Evolutionary conservation across 2,329 filamentous ascomycete genomes (phyloP).

Genomic region (Aureobasidium pullulans): DNA sequence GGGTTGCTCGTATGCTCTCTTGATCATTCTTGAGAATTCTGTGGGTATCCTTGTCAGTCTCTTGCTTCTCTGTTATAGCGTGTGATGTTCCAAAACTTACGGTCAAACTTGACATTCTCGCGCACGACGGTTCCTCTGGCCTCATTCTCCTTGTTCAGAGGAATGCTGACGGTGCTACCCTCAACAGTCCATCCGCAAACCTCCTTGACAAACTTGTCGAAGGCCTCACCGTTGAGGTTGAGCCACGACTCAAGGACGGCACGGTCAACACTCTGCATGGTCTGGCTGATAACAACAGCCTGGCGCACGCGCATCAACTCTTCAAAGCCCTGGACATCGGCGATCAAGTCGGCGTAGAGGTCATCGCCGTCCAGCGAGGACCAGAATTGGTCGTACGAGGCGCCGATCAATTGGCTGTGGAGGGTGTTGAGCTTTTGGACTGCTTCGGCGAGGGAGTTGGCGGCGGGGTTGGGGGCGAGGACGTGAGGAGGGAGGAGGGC

Average conservation of each 20-base stretch:
- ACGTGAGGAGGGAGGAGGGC: constrained; percentile 86
- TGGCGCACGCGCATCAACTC: constrained; percentile 87
- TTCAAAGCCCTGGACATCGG: constrained; percentile 92
- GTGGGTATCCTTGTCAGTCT: background rate
- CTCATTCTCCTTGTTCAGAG: constrained; percentile 94
- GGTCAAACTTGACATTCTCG: constrained; percentile 89
- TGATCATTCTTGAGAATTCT: constrained; percentile 69
- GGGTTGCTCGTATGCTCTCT: constrained; percentile 78
- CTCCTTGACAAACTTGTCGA: constrained; percentile 43
- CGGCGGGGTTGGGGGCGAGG: constrained; percentile 53
- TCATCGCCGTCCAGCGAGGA: constrained; percentile 86
- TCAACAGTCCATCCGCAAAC: constrained; percentile 77
- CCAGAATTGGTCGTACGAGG: constrained; percentile 92
- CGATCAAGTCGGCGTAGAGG: constrained; percentile 88
- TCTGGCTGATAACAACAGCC: constrained; percentile 78
- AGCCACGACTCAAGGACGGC: constrained; percentile 43
- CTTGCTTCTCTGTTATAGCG: background rate
- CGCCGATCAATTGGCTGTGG: constrained; percentile 79
- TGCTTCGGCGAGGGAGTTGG: constrained; percentile 68
- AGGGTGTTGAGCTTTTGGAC: constrained; percentile 79
- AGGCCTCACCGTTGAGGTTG: constrained; percentile 39
- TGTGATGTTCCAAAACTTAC: constrained; percentile 29
- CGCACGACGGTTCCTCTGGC: constrained; percentile 91
- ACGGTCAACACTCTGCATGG: constrained; percentile 63
- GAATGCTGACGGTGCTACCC: constrained; percentile 61